Conservation (phyloP, 768 basidiomycete species). For the Xerocomus spinulosus region DNA sequence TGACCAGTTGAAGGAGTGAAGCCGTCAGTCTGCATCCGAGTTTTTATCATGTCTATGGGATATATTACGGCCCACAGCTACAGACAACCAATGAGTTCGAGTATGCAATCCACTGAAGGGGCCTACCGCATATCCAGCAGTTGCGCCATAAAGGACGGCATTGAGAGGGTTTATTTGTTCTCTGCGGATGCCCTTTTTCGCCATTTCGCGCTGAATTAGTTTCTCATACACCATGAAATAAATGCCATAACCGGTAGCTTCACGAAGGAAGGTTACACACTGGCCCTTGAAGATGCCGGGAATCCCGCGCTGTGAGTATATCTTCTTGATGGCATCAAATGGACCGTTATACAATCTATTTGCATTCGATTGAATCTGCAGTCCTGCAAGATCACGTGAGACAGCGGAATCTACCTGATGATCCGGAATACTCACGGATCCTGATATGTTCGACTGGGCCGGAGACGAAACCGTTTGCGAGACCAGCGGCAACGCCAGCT, state of each 20-base stretch:
- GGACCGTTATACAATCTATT: constrained; percentile 81
- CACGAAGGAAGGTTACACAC: constrained; percentile 78
- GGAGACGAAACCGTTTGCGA: constrained; percentile 89
- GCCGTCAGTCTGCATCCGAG: constrained; percentile 92
- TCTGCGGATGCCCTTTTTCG: constrained; percentile 61
- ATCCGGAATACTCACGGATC: constrained; percentile 41
- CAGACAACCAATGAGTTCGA: constrained; percentile 9
- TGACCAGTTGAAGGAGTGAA: constrained; percentile 70
- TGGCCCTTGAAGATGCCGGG: constrained; percentile 92
- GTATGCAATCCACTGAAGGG: too few species aligned
- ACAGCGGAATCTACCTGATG: background rate
- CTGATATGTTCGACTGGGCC: constrained; percentile 98
- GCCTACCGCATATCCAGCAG: constrained; percentile 87
- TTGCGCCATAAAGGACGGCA: constrained; percentile 82
- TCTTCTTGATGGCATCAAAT: constrained; percentile 83
- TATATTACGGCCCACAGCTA: constrained; percentile 92
- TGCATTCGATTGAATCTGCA: constrained; percentile 84
- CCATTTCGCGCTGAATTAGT: constrained; percentile 82
- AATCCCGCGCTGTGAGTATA: constrained; percentile 69
- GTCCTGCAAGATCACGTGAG: constrained; percentile 43
- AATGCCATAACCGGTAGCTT: constrained; percentile 74
- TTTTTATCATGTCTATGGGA: constrained; percentile 95
- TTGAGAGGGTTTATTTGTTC: constrained; percentile 76
- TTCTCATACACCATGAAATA: constrained; percentile 95
- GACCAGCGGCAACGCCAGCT: constrained; percentile 80